Conservation (phyloP, 192 early-diverging fungal genomes). For the Jimgerdemannia lactiflua region DNA sequence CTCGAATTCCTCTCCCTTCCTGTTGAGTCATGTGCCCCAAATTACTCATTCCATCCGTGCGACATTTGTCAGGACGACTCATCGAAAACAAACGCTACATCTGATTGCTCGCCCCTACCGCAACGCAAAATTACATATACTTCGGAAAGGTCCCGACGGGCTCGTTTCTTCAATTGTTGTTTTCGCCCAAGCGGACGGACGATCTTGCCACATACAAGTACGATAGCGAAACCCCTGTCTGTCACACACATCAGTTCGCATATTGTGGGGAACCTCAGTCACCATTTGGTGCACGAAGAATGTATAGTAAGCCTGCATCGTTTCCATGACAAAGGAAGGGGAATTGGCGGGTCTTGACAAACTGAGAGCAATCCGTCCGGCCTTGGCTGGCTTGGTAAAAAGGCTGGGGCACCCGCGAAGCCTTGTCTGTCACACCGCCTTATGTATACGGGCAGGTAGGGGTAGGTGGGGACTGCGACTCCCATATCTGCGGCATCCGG, state of each 20-base stretch:
- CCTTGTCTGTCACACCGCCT: too few relatives aligned
- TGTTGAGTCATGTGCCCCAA: too few relatives aligned
- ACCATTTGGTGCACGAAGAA: neutral
- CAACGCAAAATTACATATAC: too few relatives aligned
- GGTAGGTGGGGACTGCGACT: too few relatives aligned
- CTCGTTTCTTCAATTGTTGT: neutral
- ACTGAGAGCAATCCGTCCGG: neutral
- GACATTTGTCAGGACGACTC: too few relatives aligned
- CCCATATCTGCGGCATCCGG: too few relatives aligned
- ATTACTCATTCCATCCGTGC: too few relatives aligned
- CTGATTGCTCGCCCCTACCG: too few relatives aligned
- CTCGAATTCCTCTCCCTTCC: too few relatives aligned
- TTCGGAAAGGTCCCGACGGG: neutral
- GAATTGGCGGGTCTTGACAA: neutral
- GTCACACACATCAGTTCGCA: neutral
- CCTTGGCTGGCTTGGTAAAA: neutral
- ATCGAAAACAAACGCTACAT: too few relatives aligned
- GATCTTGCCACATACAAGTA: too few relatives aligned
- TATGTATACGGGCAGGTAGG: too few relatives aligned
- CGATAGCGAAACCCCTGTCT: neutral
- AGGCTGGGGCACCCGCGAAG: neutral
- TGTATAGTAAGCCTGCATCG: neutral
- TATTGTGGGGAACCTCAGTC: neutral
- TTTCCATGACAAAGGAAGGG: neutral
- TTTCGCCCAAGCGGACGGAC: neutral